Evolutionary conservation across 2,329 filamentous ascomycete species (phyloP), one percentile per base, ranked within the genome.

Genomic region (Fusarium citri): DNA sequence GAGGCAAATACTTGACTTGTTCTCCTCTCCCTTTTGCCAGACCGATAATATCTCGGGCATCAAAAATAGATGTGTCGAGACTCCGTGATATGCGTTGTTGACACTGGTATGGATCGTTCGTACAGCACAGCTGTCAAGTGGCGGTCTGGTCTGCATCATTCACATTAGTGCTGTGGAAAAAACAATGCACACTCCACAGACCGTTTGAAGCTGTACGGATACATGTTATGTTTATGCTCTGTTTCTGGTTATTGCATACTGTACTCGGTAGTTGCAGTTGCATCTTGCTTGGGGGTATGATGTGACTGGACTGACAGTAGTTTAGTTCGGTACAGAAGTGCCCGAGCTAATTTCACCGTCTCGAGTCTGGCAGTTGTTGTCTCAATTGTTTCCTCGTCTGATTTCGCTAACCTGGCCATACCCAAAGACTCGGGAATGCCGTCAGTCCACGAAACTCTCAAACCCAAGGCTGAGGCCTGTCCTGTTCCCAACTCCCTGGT

Each of bases 111-210:
- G 49, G 49, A 51, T 61, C 55, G 65, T 68, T 61, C 55, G 65
- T 68, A 58, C 70, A 72, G 68, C 66, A 58, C 70, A 72, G 68
- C 66, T 74, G 72, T 72, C 72, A 75, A 74, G 72, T 61, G 74
- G 72, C 72, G 72, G 72, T 74, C 72, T 74, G 72, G 72, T 74
- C 72, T 74, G 72, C 71, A 57, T 72, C 60, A 66, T 72, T 57
- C 46, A 70, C 48, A 47, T 58, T 66, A 71, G 70, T 72, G 64
- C 41, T 62, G 60, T 23, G 46, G 43, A 59, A 47, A 47, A 41
- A 59, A 54, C 28, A 64, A 49, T 59, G 60, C 66, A 66, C 62
- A 64, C 48, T 42, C 31, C 43, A 68, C 56, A 56, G 54, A 53
- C 42, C 40, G 22, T 42, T 23, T 37, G 48, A 57, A 55, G 60